phyloP scores from a whole-genome alignment of 495 filamentous ascomycete species.

The Penicillium dipodomyicola region DNA sequence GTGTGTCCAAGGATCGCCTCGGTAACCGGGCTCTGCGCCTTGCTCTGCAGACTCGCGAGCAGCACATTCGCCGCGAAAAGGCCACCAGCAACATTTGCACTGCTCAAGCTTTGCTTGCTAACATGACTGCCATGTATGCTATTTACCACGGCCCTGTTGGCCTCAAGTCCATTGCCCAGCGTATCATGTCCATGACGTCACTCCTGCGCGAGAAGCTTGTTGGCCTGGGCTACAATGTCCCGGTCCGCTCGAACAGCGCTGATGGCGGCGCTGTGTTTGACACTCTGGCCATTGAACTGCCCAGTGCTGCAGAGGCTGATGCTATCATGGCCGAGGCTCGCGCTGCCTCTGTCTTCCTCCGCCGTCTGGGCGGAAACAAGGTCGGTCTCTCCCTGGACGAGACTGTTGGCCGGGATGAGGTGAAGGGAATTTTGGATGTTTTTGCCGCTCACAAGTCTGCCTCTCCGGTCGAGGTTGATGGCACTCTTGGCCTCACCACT shows the following conservation, averaged over 20 bases:
- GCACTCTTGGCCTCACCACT: conserved; percentile 44
- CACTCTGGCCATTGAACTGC: conserved; percentile 69
- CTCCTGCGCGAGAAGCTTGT: conserved; percentile 66
- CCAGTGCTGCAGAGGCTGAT: conserved; percentile 33
- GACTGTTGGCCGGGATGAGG: conserved; percentile 60
- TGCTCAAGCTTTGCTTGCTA: conserved; percentile 90
- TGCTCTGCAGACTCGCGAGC: conserved; percentile 91
- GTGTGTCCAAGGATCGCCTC: conserved; percentile 87
- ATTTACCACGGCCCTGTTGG: conserved; percentile 92
- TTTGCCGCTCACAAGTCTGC: conserved; percentile 48
- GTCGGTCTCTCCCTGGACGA: conserved; percentile 73
- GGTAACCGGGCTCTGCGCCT: conserved; percentile 83
- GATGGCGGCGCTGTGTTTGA: conserved; percentile 68
- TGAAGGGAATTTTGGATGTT: conserved; percentile 58
- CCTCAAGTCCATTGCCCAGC: conserved; percentile 79
- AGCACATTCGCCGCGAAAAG: conserved; percentile 97
- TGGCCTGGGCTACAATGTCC: conserved; percentile 62
- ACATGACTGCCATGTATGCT: conserved; percentile 98
- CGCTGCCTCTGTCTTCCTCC: conserved; percentile 60
- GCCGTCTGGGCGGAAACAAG: conserved; percentile 57
- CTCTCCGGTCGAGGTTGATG: conserved; percentile 38
- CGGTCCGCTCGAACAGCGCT: conserved; percentile 48
- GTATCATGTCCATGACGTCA: conserved; percentile 66
- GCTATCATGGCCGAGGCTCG: conserved; percentile 39
- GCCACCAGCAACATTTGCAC: conserved; percentile 99